These are phyloP conservation scores for Botrytis deweyae DNA, from an alignment of 2,329 filamentous ascomycete genomes.

Conservation along the genomic window DNA sequence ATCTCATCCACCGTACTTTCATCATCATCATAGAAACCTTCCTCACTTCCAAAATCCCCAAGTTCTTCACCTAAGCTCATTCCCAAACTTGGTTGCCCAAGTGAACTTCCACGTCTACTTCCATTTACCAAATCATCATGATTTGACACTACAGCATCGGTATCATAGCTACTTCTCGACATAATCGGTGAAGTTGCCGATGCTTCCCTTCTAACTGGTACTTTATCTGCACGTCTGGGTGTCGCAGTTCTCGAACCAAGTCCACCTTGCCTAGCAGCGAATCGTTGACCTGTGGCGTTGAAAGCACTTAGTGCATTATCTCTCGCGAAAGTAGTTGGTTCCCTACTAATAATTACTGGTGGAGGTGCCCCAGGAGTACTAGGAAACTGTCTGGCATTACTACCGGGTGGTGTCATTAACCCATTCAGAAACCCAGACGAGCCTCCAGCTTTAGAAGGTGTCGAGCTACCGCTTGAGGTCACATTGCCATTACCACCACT, in stretches of 20 bases:
- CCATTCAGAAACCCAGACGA: constrained; percentile 68
- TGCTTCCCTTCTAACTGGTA: constrained; percentile 40
- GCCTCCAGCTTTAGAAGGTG: constrained; percentile 37
- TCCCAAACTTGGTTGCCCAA: constrained; percentile 5
- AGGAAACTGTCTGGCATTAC: constrained; percentile 44
- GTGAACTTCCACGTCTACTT: constrained; percentile 31
- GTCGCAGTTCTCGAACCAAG: constrained; percentile 33
- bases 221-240: constrained; percentile 44
- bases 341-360: constrained; percentile 40
- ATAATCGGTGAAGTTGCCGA: constrained; percentile 61
- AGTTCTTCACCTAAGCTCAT: constrained; percentile 18
- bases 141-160: constrained; percentile 52
- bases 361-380: constrained; percentile 22
- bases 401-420: constrained; percentile 81
- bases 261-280: constrained; percentile 49
- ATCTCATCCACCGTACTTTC: constrained; percentile 32
- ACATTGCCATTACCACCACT: constrained; percentile 27
- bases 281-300: constrained; percentile 57
- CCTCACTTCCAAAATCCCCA: constrained; percentile 32
- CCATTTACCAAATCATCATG: constrained; percentile 40
- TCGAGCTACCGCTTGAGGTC: constrained; percentile 26
- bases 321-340: constrained; percentile 45
- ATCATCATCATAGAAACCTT: constrained; percentile 41
- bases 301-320: constrained; percentile 51
- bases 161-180: constrained; percentile 57